Percentiles rank a stretch among this genome's conserved stretches.
These are phyloP conservation scores for Zygoascus tannicola DNA, from an alignment of 805 yeast genomes.

Conservation along the genomic window DNA sequence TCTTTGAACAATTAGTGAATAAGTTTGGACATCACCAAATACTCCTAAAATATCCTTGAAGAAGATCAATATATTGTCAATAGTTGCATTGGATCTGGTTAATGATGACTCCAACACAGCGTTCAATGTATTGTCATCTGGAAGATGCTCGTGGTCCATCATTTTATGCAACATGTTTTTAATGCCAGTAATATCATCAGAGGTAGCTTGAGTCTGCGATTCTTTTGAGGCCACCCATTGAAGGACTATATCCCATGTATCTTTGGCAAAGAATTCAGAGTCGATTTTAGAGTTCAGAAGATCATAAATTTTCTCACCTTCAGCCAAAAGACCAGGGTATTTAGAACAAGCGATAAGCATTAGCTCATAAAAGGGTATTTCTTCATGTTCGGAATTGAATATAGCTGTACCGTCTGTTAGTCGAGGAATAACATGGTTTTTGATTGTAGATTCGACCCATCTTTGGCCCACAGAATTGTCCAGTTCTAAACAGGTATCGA, in stretches of 20 bases:
- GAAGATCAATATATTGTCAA: conserved; percentile 18
- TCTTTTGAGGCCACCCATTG: conserved; percentile 27
- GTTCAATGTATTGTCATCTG: conserved; percentile 22
- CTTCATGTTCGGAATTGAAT: conserved; percentile 8
- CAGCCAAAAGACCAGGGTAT: conserved; percentile 15
- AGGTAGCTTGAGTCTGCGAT: not conserved
- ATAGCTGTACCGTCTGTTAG: not conserved
- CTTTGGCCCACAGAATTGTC: not conserved
- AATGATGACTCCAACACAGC: conserved; percentile 21
- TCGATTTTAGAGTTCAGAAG: conserved; percentile 4
- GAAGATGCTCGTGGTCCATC: conserved; percentile 12
- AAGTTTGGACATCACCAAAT: conserved; percentile 31
- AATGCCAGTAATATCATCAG: conserved; percentile 11
- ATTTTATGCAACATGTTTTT: conserved; percentile 12
- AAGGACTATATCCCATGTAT: conserved; percentile 29
- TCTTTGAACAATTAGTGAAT: conserved; percentile 30
- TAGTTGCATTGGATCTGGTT: conserved; percentile 18
- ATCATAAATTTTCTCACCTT: conserved; percentile 5
- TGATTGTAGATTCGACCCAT: not conserved
- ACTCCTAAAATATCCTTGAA: conserved; percentile 29
- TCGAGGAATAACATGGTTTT: conserved; percentile 3
- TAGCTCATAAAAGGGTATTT: conserved; percentile 22
- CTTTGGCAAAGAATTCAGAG: conserved; percentile 17
- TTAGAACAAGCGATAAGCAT: conserved; percentile 21
- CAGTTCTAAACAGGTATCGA: conserved; percentile 2